Evolutionary conservation across 2,329 filamentous ascomycete species (phyloP).

Genomic region (Chaetomiaceae sp.): DNA sequence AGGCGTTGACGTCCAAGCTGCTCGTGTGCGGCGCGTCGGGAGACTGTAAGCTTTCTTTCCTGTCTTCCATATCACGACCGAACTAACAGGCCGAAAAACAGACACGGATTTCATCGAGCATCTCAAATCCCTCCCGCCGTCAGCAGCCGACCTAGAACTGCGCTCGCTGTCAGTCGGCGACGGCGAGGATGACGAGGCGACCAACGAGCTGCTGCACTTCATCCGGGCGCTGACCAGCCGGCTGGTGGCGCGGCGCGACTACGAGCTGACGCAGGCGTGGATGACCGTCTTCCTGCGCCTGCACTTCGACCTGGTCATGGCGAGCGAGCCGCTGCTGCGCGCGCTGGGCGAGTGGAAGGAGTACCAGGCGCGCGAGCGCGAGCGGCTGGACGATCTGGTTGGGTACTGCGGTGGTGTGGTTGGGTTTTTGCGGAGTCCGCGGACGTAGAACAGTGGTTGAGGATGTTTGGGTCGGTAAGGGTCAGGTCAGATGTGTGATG

Average conservation of each 20-base stretch:
- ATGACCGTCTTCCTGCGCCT: conserved; percentile 89
- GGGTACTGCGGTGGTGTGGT: conserved; percentile 87
- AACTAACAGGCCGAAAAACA: conserved; percentile 28
- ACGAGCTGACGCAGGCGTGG: conserved; percentile 93
- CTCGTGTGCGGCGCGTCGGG: conserved; percentile 48
- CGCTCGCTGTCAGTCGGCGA: conserved; percentile 61
- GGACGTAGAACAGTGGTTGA: conserved; percentile 38
- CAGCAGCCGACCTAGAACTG: conserved; percentile 84
- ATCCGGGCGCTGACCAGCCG: conserved; percentile 72
- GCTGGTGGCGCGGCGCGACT: conserved; percentile 68
- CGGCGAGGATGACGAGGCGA: conserved; percentile 39
- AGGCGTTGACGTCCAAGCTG: conserved; percentile 55
- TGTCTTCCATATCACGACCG: background rate
- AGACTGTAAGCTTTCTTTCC: conserved; percentile 50
- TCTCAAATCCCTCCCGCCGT: conserved; percentile 75
- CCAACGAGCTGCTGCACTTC: conserved; percentile 73
- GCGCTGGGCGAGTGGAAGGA: conserved; percentile 65
- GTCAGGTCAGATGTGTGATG: background rate
- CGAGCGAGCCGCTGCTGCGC: conserved; percentile 48
- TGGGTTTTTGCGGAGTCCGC: conserved; percentile 66
- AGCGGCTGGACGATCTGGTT: conserved; percentile 68
- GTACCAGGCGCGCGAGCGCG: conserved; percentile 66
- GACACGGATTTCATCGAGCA: conserved; percentile 67
- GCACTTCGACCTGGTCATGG: conserved; percentile 58
- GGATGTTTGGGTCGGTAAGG: too few species aligned